Evolutionary conservation across 768 basidiomycete genomes (phyloP), one percentile per base, ranked within the genome.

Genomic region (Suillus clintonianus): DNA sequence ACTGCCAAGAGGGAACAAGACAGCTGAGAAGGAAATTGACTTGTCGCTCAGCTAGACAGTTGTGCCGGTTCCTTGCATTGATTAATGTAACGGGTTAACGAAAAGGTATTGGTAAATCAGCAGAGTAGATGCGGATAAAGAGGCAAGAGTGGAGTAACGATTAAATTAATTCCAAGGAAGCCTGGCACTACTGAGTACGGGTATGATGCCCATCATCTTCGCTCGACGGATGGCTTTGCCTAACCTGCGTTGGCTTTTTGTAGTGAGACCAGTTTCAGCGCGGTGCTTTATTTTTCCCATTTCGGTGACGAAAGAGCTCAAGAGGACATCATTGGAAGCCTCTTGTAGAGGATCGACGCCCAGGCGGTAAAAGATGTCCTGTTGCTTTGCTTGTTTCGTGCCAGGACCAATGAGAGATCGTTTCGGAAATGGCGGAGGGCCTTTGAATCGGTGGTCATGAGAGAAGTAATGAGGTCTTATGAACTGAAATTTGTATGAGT

Each of bases 181-280:
- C 4, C 73, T 68, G 27, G 73, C 69, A 34, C 67, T 71, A 51
- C 78, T 78, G 51, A 77, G 76, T 60, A 79, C 67, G 5, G 94
- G 91, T 60, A 97, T 85, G 62, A 94, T 72, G 45, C 96, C 96
- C 92, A 97, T 95, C 83, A 89, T 89, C 78, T 90, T 92, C 63
- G 96, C 91, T 64, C 96, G 81, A 51, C 91, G 87, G 63, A 97
- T 89, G 50, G 95, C 92, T 77, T 94, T 94, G 64, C 86, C 91
- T 5, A 97, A 68, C 64, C 82, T 82, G 50, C 93, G 84, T 74
- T 97, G 96, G 61, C 80, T 90, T 77, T 87, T 88, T 76, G 86
- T 83, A 2, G 95, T 94, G 51, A 98, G 80, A 7, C 82, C 79
- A 0, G 93, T 96, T 36, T 83, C 72, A 10, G 84, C 81, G 59